Base-by-base conservation (phyloP, 2,329 filamentous ascomycete species). In the Mollisia scopiformis region DNA sequence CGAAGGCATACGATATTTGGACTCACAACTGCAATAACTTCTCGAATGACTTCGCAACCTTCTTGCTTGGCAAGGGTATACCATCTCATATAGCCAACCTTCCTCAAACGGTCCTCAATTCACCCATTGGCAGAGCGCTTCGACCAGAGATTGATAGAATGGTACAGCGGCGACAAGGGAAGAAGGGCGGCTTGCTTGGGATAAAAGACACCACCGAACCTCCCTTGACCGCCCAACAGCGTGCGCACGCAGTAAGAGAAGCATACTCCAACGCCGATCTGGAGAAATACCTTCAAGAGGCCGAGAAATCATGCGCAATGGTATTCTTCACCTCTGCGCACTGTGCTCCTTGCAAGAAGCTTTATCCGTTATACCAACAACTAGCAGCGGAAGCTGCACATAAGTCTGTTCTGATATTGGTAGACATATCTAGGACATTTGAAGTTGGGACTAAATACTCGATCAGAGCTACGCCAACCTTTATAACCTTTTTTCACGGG, bases 21-120 rank as follows among this genome's bases (percentile, higher is more conserved):
- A 91, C 79, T 69, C 93, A 97, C 76, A 99, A 99, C 74, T 98
- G 94, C 80, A 99, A 98, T 78, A 97, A 97, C 75, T 99, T 98
- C 76, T 92, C 91, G 3, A 94, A 98, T 72, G 93, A 97, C 63
- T 88, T 98, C 67, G 82, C 92, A 64, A 95, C 91, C 75, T 98
- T 98, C 65, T 80, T 98, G 0, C 80, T 97, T 1, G 94, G 95
- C 23, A 90, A 88, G 68, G 91, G 92, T 2, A 98, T 98, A 62
- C 95, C 95, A 0, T 84, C 88, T 1, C 88, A 96, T 69, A 98
- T 99, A 66, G 84, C 86, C 30, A 92, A 89, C 67, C 88, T 98
- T 73, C 94, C 94, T 0, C 84, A 93, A 70, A 90, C 88, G 1
- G 93, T 98, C 8, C 82, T 98, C 13, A 87, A 90, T 61, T 95